Evolutionary conservation across 257 asterid species (phyloP).

Genomic region (Agastache rugosa): DNA sequence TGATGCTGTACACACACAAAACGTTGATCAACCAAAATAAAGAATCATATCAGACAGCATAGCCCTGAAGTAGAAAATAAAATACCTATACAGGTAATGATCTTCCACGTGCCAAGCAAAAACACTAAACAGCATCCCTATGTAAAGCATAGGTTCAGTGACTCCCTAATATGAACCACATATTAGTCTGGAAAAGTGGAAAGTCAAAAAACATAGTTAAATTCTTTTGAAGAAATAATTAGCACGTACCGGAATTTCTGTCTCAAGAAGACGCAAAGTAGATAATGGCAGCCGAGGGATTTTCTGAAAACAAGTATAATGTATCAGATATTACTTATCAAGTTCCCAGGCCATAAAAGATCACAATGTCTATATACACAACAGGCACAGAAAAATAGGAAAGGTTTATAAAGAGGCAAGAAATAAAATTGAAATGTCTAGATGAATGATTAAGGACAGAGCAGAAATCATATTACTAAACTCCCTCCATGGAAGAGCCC

Average conservation of each 20-base stretch:
- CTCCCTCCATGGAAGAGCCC: not conserved
- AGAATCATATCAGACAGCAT: conserved; percentile 15
- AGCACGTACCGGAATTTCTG: conserved; percentile 74
- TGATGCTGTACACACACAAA: conserved; percentile 64
- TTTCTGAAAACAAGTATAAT: conserved; percentile 58
- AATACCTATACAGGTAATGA: conserved; percentile 92
- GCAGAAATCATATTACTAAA: not conserved
- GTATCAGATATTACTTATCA: conserved; percentile 9
- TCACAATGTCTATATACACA: not conserved
- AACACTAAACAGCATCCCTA: conserved; percentile 96
- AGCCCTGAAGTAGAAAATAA: not conserved
- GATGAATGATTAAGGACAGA: conserved; percentile 13
- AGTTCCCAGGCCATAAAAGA: not conserved
- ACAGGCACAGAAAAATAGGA: not conserved
- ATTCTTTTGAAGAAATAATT: conserved; percentile 15
- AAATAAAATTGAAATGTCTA: not conserved
- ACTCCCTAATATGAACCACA: conserved; percentile 71
- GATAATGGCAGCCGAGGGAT: conserved; percentile 86
- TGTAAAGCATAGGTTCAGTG: conserved; percentile 98
- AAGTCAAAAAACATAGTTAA: not conserved
- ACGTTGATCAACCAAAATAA: conserved; percentile 27
- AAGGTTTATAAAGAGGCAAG: not conserved
- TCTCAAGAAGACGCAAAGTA: conserved; percentile 82
- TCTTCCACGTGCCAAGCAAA: conserved; percentile 99
- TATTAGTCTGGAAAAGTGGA: conserved; percentile 31